Conservation (phyloP, 345 rosid species). For the Bruguiera gymnorhiza region DNA sequence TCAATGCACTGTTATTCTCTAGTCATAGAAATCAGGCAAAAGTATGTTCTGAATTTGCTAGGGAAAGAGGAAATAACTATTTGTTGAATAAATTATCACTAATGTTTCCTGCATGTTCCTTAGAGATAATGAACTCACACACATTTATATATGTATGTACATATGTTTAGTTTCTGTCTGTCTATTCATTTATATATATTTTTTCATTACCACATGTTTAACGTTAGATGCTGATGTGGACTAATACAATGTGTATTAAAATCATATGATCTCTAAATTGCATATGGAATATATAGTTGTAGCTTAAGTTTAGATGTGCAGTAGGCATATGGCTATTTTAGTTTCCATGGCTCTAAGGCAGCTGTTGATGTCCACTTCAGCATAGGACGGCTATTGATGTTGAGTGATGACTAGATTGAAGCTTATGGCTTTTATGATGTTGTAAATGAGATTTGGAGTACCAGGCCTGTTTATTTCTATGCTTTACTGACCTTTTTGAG, state of each 20-base stretch:
- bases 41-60: too few species aligned
- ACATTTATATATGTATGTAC: too few species aligned
- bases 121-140: too few species aligned
- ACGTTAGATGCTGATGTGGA: not conserved
- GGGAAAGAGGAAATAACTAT: too few species aligned
- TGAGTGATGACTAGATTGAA: not conserved
- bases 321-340: not conserved
- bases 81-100: too few species aligned
- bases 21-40: not conserved
- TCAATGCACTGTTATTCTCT: not conserved
- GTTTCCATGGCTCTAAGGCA: not conserved
- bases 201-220: too few species aligned
- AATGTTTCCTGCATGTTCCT: not conserved
- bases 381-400: not conserved
- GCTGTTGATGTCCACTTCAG: constrained; percentile 1
- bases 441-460: not conserved
- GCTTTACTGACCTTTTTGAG: not conserved
- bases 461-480: not conserved
- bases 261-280: not conserved
- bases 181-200: too few species aligned
- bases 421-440: not conserved
- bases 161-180: too few species aligned
- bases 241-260: not conserved
- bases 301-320: not conserved
- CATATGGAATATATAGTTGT: not conserved